Percentiles rank a stretch among this genome's conserved stretches.
Conservation (phyloP, 768 basidiomycete genomes). For the Strobilomyces confusus region DNA sequence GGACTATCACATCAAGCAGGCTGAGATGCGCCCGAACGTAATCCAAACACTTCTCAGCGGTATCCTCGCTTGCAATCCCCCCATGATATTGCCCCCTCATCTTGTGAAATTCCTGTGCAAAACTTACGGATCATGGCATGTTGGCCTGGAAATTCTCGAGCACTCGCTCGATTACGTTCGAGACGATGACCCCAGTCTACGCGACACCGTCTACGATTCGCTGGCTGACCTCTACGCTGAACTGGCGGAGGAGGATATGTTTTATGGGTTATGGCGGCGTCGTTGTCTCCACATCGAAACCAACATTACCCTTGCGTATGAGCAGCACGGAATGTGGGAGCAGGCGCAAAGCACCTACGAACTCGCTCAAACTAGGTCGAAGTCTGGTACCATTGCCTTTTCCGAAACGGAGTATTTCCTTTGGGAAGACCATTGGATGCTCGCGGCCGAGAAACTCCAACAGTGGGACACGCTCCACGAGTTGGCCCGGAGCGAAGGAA, state of each 20-base stretch:
- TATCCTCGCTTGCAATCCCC: slow-evolving; percentile 78
- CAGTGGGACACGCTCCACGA: slow-evolving; percentile 97
- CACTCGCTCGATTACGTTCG: slow-evolving; percentile 72
- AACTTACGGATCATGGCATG: slow-evolving; percentile 95
- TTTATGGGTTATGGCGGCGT: slow-evolving; percentile 93
- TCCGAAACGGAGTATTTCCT: slow-evolving; percentile 94
- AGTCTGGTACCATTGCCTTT: slow-evolving; percentile 79
- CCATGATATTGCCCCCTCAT: slow-evolving; percentile 88
- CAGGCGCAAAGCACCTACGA: slow-evolving; percentile 89
- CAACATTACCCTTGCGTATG: slow-evolving; percentile 81
- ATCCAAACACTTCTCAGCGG: slow-evolving; percentile 87
- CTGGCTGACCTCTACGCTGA: slow-evolving; percentile 95
- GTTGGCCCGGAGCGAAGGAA: slow-evolving; percentile 81
- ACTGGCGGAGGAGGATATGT: slow-evolving; percentile 92
- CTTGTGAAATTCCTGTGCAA: slow-evolving; percentile 95
- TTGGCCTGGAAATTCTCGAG: slow-evolving; percentile 80
- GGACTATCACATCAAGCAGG: slow-evolving; percentile 89
- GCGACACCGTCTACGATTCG: slow-evolving; percentile 84
- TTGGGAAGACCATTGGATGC: slow-evolving; percentile 99
- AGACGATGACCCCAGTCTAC: slow-evolving; percentile 74
- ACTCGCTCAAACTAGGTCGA: slow-evolving; percentile 79
- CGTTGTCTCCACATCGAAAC: slow-evolving; percentile 89
- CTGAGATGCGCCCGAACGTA: slow-evolving; percentile 85
- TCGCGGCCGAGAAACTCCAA: slow-evolving; percentile 92
- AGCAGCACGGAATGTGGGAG: slow-evolving; percentile 98